Base-by-base conservation (phyloP, 2,329 filamentous ascomycete genomes). In the Rhexocercosporidium sp. region DNA sequence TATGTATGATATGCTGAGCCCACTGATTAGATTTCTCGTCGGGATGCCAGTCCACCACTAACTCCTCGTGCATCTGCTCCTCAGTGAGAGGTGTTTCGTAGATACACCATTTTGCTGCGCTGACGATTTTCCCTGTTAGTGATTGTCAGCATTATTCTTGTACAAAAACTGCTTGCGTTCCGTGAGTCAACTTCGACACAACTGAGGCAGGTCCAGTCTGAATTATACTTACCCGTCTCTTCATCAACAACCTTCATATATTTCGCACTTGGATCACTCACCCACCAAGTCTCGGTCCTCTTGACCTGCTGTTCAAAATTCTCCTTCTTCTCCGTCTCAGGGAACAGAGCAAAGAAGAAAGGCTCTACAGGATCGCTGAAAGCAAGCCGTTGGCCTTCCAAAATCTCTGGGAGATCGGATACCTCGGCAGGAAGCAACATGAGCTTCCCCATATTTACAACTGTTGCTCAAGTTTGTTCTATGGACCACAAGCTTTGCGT, bases 231-330 rank as follows among this genome's bases (percentile, higher is more conserved):
- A 71, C 67, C 68, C 65, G 64, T 70, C 29, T 67, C 62, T 20
- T 29, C 59, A 65, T 73, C 64, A 46, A 72, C 64, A 53, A 70
- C 66, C 29, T 73, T 73, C 51, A 72, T 59, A 56, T 72, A 72
- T 27, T 16, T 69, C 4, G 66, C 66, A 9, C 22, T 65, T 27
- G 56, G 25, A 65, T 70, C 67, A 27, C 39, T 31, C 6, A 68
- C 5, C 69, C 71, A 73, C 59, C 46, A 65, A 49, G 68, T 62
- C 25, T 72, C 41, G 7, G 66, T 64, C 37, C 69, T 71, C 46
- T 66, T 70, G 31, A 57, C 54, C 14, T 57, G 54, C 34, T 37
- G n/a, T 12, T 68, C 65, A 1, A 64, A 66, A 3, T 65, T 62
- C 12, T 69, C 68, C 8, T 46, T 59, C 14, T 57, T 62, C 39